Evolutionary conservation across 495 filamentous ascomycete genomes (phyloP).

Genomic region (Penicilliopsis zonata): DNA sequence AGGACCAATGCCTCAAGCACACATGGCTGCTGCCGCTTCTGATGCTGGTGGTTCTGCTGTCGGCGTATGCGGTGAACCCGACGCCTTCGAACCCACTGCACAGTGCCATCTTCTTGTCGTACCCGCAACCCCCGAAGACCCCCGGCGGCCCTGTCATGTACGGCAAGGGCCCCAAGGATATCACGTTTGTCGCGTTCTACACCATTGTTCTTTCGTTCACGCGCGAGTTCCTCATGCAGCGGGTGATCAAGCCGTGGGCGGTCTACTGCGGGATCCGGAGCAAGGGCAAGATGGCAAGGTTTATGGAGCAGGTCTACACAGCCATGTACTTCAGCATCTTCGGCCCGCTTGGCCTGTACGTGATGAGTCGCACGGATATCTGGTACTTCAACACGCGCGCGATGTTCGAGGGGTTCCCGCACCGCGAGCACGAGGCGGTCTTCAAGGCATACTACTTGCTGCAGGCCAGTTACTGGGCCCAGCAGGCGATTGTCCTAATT

Average conservation of each 20-base stretch:
- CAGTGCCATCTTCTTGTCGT: slow-evolving; percentile 87
- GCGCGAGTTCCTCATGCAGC: slow-evolving; percentile 95
- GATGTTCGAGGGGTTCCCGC: slow-evolving; percentile 90
- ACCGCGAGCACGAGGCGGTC: slow-evolving; percentile 66
- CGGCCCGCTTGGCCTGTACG: slow-evolving; percentile 78
- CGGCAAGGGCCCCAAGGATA: slow-evolving; percentile 77
- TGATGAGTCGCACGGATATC: slow-evolving; percentile 83
- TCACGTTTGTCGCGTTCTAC: slow-evolving; percentile 85
- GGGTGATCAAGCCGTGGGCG: slow-evolving; percentile 70
- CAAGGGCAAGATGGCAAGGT: slow-evolving; percentile 73
- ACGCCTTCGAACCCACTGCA: slow-evolving; percentile 71
- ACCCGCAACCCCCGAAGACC: slow-evolving; percentile 50
- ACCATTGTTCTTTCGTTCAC: slow-evolving; percentile 82
- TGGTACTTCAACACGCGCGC: slow-evolving; percentile 94
- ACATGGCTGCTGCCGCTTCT: slow-evolving; percentile 74
- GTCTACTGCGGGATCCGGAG: slow-evolving; percentile 55
- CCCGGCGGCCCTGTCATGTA: slow-evolving; percentile 55
- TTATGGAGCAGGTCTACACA: slow-evolving; percentile 97
- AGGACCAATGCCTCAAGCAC: slow-evolving; percentile 54
- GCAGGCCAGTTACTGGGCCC: slow-evolving; percentile 91
- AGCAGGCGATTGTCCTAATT: slow-evolving; percentile 84
- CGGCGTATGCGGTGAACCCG: slow-evolving; percentile 67
- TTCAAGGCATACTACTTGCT: slow-evolving; percentile 98
- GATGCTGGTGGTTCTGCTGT: slow-evolving; percentile 49
- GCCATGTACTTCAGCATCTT: slow-evolving; percentile 87